These are phyloP conservation scores for Fraxinus nigra DNA, from an alignment of 305 asterid species.

Conservation along the genomic window DNA sequence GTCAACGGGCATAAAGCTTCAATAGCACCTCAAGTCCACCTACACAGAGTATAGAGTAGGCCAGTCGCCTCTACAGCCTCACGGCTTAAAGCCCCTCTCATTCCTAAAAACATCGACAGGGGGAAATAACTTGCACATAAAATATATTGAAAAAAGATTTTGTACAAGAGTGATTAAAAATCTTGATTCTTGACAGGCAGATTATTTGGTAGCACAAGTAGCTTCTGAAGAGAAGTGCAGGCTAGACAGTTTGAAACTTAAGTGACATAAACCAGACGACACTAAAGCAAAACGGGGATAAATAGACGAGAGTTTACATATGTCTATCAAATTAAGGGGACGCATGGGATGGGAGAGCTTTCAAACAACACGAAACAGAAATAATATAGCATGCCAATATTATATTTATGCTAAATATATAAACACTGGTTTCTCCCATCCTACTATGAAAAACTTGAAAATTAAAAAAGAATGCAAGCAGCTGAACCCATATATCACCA, in stretches of 20 bases:
- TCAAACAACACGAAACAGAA: not conserved
- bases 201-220: not conserved
- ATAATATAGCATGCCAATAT: not conserved
- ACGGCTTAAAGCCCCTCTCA: not conserved
- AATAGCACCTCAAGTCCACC: not conserved
- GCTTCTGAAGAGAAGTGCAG: not conserved
- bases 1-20: not conserved
- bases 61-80: not conserved
- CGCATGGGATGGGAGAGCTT: not conserved
- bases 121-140: not conserved
- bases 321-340: not conserved
- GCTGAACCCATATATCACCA: not conserved
- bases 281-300: not conserved
- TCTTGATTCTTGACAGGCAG: not conserved
- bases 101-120: not conserved
- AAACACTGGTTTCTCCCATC: not conserved
- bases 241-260: not conserved
- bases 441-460: not conserved
- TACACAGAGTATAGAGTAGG: not conserved
- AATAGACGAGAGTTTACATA: not conserved
- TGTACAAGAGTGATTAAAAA: not conserved
- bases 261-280: not conserved
- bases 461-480: not conserved
- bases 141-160: not conserved
- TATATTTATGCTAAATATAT: not conserved